Evolutionary conservation across 345 rosid genomes (phyloP), one percentile per base, ranked within the genome.

Genomic region (Conringia planisiliqua): DNA sequence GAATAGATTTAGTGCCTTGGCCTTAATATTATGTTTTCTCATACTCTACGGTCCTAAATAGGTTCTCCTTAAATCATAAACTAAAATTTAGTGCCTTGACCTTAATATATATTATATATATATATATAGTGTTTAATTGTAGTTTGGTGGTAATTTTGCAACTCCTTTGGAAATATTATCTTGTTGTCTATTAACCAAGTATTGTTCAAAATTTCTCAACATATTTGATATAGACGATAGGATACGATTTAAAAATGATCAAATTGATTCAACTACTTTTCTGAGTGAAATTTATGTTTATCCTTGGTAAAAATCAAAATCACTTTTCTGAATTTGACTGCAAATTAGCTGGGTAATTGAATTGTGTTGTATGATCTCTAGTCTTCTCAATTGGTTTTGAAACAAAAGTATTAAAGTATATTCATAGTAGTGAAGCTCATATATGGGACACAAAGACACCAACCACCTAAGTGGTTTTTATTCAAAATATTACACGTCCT

Each of bases 381-480:
- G 35, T 55, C 36, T 68, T 55, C 13, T 55, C 14, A 17, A 14
- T 10, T 44, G 35, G 17, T n/a, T 36, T 26, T 30, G 11, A 22
- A 60, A 2, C 55, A 75, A 13, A 39, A 50, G 30, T 20, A 39
- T 30, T 1, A 20, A 67, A 59, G 57, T 75, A 59, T 20, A 68
- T 50, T 75, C 63, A 75, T 60, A 60, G 36, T 36, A 68, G 47
- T 52, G 17, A 75, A 51, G 13, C 54, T 57, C 42, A 58, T 17
- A 58, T 10, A 47, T 22, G 36, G 47, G 56, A 74, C 40, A 74
- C 73, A 68, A 10, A 51, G 27, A 56, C 51, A 75, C 42, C 55
- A 52, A 32, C 64, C 64, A 75, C 57, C 69, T 61, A 70, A 46
- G 71, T 46, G 22, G 54, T 36, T 32, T 27, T 70, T 76, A 50